Conservation (phyloP, 2,329 filamentous ascomycete species). For the Chaetomium sp. region DNA sequence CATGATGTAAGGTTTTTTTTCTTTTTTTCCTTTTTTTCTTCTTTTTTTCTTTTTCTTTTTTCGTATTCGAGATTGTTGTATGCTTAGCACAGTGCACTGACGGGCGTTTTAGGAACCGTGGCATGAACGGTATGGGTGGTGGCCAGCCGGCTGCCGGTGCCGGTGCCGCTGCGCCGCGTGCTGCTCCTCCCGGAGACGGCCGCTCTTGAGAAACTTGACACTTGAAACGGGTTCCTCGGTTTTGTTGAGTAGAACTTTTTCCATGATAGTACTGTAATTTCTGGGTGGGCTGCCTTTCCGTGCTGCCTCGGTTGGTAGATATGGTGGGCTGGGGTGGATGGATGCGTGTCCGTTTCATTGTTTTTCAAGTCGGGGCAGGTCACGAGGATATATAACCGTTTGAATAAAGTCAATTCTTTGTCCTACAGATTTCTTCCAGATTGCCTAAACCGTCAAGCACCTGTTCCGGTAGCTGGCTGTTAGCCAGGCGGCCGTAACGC, state of each 20-base stretch:
- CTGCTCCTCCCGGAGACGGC: conserved; percentile 37
- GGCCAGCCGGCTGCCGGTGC: conserved; percentile 26
- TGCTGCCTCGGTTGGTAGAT: conserved; percentile 11
- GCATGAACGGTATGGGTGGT: conserved; percentile 31
- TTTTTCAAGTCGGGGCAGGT: conserved; percentile 5
- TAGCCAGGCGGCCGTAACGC: conserved; percentile 74
- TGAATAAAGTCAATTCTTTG: conserved; percentile 29
- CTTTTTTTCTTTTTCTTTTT: conserved; percentile 41
- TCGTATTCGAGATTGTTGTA: background rate
- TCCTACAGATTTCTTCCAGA: conserved; percentile 64
- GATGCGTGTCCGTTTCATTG: conserved; percentile 10
- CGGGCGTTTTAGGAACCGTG: conserved; percentile 41
- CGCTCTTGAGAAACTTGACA: conserved; percentile 28
- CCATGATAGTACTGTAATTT: conserved; percentile 26
- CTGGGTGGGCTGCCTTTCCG: conserved; percentile 11
- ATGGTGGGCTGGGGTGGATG: conserved; percentile 13
- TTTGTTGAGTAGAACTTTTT: background rate
- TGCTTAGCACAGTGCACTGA: conserved; percentile 30
- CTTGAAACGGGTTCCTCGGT: conserved; percentile 3
- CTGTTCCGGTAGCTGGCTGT: conserved; percentile 64
- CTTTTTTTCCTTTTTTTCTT: conserved; percentile 41
- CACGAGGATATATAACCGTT: background rate
- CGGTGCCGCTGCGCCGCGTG: conserved; percentile 31
- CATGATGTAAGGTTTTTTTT: conserved; percentile 72
- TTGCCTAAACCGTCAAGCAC: conserved; percentile 67